Percentiles rank a stretch among this genome's conserved stretches.
phyloP scores from a whole-genome alignment of 441 rosid genomes.

The Corymbia calophylla region DNA sequence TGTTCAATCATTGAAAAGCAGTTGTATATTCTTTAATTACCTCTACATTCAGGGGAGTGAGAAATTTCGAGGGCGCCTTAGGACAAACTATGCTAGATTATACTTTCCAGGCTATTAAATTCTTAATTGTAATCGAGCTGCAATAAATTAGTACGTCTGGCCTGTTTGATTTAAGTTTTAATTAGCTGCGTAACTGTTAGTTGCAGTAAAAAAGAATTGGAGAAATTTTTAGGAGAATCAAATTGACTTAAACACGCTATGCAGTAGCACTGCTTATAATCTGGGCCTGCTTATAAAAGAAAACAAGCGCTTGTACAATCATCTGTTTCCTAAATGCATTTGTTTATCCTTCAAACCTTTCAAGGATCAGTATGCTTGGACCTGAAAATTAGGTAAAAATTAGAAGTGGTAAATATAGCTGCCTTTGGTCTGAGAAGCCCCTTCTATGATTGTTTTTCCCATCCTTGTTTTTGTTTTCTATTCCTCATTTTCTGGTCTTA shows the following conservation, averaged over 20 bases:
- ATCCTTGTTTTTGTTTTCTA: background rate
- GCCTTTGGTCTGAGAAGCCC: background rate
- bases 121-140: background rate
- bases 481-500: background rate
- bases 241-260: background rate
- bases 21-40: background rate
- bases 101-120: background rate
- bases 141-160: background rate
- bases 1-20: background rate
- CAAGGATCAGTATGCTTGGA: background rate
- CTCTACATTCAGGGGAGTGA: background rate
- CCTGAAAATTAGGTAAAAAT: background rate
- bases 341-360: background rate
- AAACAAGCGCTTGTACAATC: background rate
- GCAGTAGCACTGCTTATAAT: background rate
- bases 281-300: background rate
- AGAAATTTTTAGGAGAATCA: background rate
- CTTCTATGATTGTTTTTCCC: background rate
- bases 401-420: background rate
- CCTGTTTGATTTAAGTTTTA: background rate
- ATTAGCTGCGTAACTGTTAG: background rate
- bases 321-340: background rate
- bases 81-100: background rate
- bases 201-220: background rate
- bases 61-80: background rate